These are phyloP conservation scores for Zarea fungicola DNA, from an alignment of 2,329 filamentous ascomycete genomes.

Conservation along the genomic window DNA sequence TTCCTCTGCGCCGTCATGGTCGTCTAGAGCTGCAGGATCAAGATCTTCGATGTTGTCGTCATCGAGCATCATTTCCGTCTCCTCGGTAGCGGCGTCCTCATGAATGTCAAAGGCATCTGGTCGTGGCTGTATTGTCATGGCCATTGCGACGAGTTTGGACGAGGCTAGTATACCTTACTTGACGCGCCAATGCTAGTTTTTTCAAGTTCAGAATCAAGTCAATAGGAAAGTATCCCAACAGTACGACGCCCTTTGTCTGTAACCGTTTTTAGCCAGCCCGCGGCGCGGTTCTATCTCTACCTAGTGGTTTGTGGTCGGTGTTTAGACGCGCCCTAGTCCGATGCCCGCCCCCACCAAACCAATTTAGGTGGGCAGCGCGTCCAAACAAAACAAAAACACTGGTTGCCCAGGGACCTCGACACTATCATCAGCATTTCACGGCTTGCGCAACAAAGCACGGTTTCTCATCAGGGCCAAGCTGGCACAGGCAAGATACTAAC, in stretches of 20 bases:
- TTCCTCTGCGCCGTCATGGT: constrained; percentile 25
- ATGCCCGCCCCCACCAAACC: constrained; percentile 1
- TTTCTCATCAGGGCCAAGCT: background rate
- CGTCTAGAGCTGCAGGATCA: constrained; percentile 19
- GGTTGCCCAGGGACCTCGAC: constrained; percentile 21
- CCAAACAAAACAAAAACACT: constrained; percentile 24
- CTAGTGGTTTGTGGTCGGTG: background rate
- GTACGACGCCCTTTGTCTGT: background rate
- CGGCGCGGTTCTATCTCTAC: background rate
- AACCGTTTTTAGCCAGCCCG: background rate
- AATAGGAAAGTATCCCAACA: background rate
- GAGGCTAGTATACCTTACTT: constrained; percentile 7
- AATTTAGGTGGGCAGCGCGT: constrained; percentile 12
- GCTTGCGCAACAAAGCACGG: background rate
- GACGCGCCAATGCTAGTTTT: constrained; percentile 14
- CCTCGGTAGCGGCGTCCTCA: constrained; percentile 45
- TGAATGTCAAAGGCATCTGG: constrained; percentile 42
- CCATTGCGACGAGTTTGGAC: constrained; percentile 17
- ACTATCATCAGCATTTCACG: constrained; percentile 8
- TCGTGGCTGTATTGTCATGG: constrained; percentile 20
- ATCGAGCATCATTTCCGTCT: constrained; percentile 46
- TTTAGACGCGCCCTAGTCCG: constrained; percentile 4
- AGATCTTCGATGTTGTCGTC: constrained; percentile 27
- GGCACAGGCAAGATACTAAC: background rate
- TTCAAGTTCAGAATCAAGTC: background rate